Percentiles rank a stretch among this genome's conserved stretches.
These are phyloP conservation scores for Rhodomyrtus tomentosa DNA, from an alignment of 345 rosid genomes.

Conservation along the genomic window DNA sequence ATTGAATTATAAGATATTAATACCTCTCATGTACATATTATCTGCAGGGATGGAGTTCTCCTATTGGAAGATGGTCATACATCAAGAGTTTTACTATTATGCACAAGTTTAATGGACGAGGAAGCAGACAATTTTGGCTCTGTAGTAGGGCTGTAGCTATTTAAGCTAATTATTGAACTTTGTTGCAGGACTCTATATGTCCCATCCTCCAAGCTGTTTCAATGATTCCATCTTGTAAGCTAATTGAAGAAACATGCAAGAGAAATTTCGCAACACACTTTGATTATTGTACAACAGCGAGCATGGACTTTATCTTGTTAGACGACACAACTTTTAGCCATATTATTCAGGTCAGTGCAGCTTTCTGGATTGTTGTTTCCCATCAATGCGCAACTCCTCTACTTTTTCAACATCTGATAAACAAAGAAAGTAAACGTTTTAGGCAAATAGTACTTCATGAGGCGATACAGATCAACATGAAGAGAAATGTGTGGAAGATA, in stretches of 20 bases:
- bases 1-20: conserved; percentile 61
- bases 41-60: conserved; percentile 98
- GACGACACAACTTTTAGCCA: conserved; percentile 58
- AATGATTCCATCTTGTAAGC: conserved; percentile 74
- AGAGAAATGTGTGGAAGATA: neutral
- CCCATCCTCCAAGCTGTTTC: conserved; percentile 76
- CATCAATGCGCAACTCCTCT: neutral
- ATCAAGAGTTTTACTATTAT: conserved; percentile 80
- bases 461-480: neutral
- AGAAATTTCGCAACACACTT: conserved; percentile 84
- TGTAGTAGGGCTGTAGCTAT: conserved; percentile 31
- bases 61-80: conserved; percentile 82
- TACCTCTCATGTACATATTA: conserved; percentile 77
- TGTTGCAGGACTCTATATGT: conserved; percentile 97
- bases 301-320: conserved; percentile 65
- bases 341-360: conserved; percentile 65
- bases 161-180: conserved; percentile 72
- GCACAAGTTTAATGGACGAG: conserved; percentile 88
- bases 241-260: conserved; percentile 81
- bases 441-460: neutral
- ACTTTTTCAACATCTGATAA: neutral
- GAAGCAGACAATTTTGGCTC: conserved; percentile 85
- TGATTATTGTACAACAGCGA: conserved; percentile 83
- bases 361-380: neutral
- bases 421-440: neutral